These are phyloP conservation scores for Haematococcus sp. DNA, from an alignment of 139 green algal species.

Conservation along the genomic window DNA sequence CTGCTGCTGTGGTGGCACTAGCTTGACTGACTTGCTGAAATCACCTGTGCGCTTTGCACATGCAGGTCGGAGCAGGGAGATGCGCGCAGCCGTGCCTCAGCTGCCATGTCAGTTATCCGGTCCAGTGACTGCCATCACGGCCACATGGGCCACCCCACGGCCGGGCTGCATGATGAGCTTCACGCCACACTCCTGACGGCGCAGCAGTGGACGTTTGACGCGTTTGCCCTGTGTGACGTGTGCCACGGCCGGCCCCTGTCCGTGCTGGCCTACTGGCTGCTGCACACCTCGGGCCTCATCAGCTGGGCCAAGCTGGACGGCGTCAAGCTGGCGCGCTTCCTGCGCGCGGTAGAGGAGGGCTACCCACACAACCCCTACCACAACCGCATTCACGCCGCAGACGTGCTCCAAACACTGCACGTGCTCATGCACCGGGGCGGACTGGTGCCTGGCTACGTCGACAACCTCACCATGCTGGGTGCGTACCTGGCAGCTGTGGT, in stretches of 20 bases:
- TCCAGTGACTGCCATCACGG: too few species aligned
- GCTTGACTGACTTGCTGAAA: too few species aligned
- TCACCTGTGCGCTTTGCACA: too few species aligned
- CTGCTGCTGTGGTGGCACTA: too few species aligned
- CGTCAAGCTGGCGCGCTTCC: conserved; percentile 8
- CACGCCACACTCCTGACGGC: too few species aligned
- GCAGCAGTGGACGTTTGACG: background rate
- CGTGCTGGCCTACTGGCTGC: conserved; percentile 12
- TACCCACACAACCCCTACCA: conserved; percentile 18
- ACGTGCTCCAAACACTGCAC: conserved; percentile 38
- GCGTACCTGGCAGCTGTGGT: conserved; percentile 31
- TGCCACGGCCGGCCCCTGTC: conserved; percentile 6
- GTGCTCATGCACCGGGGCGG: conserved; percentile 38
- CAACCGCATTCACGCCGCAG: conserved; percentile 33
- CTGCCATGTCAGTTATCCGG: too few species aligned
- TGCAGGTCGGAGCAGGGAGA: too few species aligned
- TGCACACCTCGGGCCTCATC: conserved; percentile 7
- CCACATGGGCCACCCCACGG: too few species aligned
- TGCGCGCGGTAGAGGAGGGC: conserved; percentile 20
- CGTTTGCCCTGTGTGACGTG: conserved; percentile 9
- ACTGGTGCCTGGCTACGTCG: background rate
- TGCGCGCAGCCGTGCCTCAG: too few species aligned
- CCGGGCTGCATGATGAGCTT: too few species aligned
- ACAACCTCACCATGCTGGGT: conserved; percentile 24
- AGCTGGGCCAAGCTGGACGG: background rate